Percentiles rank a stretch among this genome's conserved stretches.
Conservation (phyloP, 495 filamentous ascomycete species). For the Cercophora scortea region DNA sequence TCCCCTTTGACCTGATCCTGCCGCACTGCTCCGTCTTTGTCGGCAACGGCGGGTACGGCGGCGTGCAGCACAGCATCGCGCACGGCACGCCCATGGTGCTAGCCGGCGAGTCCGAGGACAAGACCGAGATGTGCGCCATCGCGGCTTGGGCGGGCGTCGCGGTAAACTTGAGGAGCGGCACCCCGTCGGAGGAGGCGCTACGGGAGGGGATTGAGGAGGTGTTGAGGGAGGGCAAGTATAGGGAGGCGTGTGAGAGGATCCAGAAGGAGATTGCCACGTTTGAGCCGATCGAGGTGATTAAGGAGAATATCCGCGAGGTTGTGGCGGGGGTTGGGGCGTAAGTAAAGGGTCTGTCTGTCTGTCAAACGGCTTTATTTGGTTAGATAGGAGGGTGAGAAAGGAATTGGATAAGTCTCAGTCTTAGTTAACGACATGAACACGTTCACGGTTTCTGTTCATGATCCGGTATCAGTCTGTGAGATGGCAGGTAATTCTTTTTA, state of each 20-base stretch:
- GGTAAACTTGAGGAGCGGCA: conserved; percentile 13
- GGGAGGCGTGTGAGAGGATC: background rate
- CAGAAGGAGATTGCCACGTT: conserved; percentile 14
- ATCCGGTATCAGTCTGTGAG: too few relatives aligned
- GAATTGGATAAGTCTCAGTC: too few relatives aligned
- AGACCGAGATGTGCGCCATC: conserved; percentile 21
- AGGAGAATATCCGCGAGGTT: conserved; percentile 2
- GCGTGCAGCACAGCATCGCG: conserved; percentile 25
- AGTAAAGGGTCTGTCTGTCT: background rate
- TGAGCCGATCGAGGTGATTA: conserved; percentile 15
- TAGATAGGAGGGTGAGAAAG: too few relatives aligned
- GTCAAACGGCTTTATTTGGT: too few relatives aligned
- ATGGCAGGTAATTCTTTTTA: too few relatives aligned
- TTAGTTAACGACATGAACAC: too few relatives aligned
- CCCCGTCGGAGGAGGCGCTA: conserved; percentile 13
- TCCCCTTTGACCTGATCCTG: conserved; percentile 25
- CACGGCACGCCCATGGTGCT: conserved; percentile 30
- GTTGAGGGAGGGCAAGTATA: background rate
- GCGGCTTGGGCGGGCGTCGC: conserved; percentile 21
- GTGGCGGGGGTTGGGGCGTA: background rate
- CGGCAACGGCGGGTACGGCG: conserved; percentile 31
- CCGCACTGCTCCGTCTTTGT: conserved; percentile 23
- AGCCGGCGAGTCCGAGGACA: conserved; percentile 30
- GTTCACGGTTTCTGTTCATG: too few relatives aligned
- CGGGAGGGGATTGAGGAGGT: conserved; percentile 15